Evolutionary conservation across 2,329 filamentous ascomycete genomes (phyloP).

Genomic region (Penicillium glabrum): DNA sequence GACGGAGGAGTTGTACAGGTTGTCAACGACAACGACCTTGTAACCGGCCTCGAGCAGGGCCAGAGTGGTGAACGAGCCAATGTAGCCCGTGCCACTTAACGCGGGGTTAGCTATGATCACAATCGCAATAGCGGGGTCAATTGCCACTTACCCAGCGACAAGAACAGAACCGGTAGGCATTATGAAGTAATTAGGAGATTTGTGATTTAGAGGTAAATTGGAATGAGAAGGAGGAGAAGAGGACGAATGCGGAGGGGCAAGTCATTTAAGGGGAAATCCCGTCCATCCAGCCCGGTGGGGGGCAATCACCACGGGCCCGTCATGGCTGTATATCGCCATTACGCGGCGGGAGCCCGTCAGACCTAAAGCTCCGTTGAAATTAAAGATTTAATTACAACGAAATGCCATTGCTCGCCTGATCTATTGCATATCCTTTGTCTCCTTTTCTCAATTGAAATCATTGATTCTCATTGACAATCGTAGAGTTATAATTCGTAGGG

Average conservation of each 20-base stretch:
- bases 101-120: constrained; percentile 27
- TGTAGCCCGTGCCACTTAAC: constrained; percentile 87
- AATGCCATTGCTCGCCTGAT: background rate
- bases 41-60: constrained; percentile 91
- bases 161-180: constrained; percentile 88
- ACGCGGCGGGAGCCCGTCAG: background rate
- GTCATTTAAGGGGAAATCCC: constrained; percentile 2
- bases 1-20: constrained; percentile 91
- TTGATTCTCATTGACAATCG: background rate
- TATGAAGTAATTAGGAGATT: constrained; percentile 14
- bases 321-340: background rate
- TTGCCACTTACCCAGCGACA: constrained; percentile 75
- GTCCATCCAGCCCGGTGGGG: background rate
- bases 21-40: constrained; percentile 95
- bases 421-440: background rate
- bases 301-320: background rate
- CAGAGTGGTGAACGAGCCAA: constrained; percentile 94
- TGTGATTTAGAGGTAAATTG: background rate
- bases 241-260: background rate
- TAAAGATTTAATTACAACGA: too few species aligned
- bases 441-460: background rate
- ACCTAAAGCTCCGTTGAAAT: too few species aligned
- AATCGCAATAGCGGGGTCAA: constrained; percentile 4
- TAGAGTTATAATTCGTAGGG: background rate
- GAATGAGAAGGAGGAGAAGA: constrained; percentile 4